Evolutionary conservation across 768 basidiomycete genomes (phyloP).

Genomic region (Lyophyllum decastes): DNA sequence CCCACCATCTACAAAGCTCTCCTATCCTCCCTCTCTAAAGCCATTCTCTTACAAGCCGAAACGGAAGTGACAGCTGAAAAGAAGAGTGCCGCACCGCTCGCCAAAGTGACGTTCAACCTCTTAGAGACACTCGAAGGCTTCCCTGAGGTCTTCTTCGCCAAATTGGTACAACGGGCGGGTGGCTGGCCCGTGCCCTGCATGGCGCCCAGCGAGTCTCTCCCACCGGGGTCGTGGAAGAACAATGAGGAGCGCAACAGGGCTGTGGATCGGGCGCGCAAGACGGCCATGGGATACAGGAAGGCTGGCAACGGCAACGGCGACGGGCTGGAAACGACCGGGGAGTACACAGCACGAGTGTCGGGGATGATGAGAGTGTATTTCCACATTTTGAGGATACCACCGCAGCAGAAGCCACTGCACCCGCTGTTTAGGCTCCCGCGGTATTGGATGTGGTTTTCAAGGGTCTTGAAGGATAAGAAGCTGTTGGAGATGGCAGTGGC

Average conservation of each 20-base stretch:
- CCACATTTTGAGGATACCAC: conserved; percentile 54
- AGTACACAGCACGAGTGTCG: conserved; percentile 67
- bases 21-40: conserved; percentile 86
- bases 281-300: conserved; percentile 61
- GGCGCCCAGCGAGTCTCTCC: conserved; percentile 54
- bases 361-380: conserved; percentile 91
- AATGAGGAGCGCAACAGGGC: conserved; percentile 46
- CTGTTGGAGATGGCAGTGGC: conserved; percentile 62
- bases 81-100: conserved; percentile 81
- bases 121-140: conserved; percentile 61
- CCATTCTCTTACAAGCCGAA: conserved; percentile 89
- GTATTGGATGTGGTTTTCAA: conserved; percentile 73
- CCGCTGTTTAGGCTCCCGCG: conserved; percentile 60
- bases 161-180: conserved; percentile 85
- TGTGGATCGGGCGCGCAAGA: conserved; percentile 35
- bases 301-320: conserved; percentile 31
- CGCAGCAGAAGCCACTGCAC: conserved; percentile 43
- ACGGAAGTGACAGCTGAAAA: conserved; percentile 90
- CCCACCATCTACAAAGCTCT: conserved; percentile 67
- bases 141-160: conserved; percentile 76
- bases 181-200: conserved; percentile 81
- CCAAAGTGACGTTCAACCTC: conserved; percentile 71
- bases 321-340: conserved; percentile 55
- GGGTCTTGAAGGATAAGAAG: conserved; percentile 53
- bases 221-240: conserved; percentile 45